Evolutionary conservation across 2,329 filamentous ascomycete species (phyloP).

Genomic region (Harringtonia lauricola): DNA sequence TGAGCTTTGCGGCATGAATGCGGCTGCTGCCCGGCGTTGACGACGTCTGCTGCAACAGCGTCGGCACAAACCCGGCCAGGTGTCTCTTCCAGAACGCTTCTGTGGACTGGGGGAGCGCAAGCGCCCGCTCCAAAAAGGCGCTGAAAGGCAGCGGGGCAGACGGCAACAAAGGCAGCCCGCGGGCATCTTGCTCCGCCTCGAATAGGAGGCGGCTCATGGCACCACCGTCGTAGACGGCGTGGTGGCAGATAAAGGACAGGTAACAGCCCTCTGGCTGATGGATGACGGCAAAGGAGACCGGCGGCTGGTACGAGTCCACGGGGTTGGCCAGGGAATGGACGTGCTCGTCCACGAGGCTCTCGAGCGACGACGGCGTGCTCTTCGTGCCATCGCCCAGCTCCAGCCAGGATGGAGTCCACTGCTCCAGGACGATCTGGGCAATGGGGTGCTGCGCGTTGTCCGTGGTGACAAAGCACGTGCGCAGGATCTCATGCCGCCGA

Average conservation of each 20-base stretch:
- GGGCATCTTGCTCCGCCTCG: slow-evolving; percentile 55
- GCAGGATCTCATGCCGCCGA: slow-evolving; percentile 60
- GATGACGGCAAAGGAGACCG: slow-evolving; percentile 33
- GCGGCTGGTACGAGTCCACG: slow-evolving; percentile 33
- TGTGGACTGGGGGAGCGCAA: slow-evolving; percentile 32
- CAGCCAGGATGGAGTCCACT: slow-evolving; percentile 29
- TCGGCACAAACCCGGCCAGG: slow-evolving; percentile 37
- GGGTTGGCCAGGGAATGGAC: slow-evolving; percentile 24
- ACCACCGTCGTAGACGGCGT: slow-evolving; percentile 78
- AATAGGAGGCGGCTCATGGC: slow-evolving; percentile 59
- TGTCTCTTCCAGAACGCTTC: slow-evolving; percentile 56
- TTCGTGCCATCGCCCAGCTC: slow-evolving; percentile 18
- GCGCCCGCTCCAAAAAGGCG: slow-evolving; percentile 50
- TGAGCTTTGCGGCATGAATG: slow-evolving; percentile 17
- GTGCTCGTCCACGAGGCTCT: slow-evolving; percentile 27
- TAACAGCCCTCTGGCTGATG: slow-evolving; percentile 19
- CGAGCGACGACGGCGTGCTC: slow-evolving; percentile 12
- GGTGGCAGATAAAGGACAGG: slow-evolving; percentile 51
- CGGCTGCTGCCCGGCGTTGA: not conserved
- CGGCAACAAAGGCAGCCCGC: slow-evolving; percentile 31
- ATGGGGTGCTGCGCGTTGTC: slow-evolving; percentile 49
- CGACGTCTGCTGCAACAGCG: slow-evolving; percentile 5
- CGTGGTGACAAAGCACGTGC: slow-evolving; percentile 65
- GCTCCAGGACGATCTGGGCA: slow-evolving; percentile 57
- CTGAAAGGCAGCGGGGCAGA: slow-evolving; percentile 42